phyloP scores from a whole-genome alignment of 805 yeast species.

The Saccharomyces jurei region DNA sequence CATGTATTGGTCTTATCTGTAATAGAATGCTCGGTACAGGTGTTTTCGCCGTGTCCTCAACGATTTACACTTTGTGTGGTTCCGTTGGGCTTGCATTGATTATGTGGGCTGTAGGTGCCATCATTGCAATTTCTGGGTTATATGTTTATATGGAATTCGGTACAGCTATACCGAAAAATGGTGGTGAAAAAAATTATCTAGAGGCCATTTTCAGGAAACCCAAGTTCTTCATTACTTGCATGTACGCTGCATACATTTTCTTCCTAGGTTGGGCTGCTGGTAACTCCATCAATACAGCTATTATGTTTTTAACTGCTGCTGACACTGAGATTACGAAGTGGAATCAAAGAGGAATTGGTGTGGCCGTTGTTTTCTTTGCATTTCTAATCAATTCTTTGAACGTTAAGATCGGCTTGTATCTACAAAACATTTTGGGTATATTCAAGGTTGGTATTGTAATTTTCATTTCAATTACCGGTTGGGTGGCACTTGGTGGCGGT shows the following conservation, averaged over 20 bases:
- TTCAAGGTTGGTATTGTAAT: conserved; percentile 66
- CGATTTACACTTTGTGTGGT: conserved; percentile 44
- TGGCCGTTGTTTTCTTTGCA: conserved; percentile 65
- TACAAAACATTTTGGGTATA: conserved; percentile 59
- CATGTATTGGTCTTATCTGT: conserved; percentile 58
- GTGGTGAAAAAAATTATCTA: conserved; percentile 79
- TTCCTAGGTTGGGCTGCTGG: conserved; percentile 83
- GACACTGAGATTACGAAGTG: conserved; percentile 59
- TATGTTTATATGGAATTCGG: conserved; percentile 78
- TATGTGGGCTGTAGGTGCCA: conserved; percentile 68
- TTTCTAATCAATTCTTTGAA: conserved; percentile 53
- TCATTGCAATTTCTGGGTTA: conserved; percentile 57
- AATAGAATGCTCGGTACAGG: conserved; percentile 73
- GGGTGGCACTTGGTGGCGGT: conserved; percentile 77
- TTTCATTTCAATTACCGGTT: conserved; percentile 67
- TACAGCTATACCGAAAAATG: conserved; percentile 67
- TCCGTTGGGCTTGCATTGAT: conserved; percentile 66
- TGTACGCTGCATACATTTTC: conserved; percentile 64
- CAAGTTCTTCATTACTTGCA: conserved; percentile 53
- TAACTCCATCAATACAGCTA: conserved; percentile 73
- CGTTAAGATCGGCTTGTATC: conserved; percentile 56
- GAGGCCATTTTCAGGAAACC: conserved; percentile 67
- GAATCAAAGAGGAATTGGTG: conserved; percentile 71
- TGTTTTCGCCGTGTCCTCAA: conserved; percentile 62
- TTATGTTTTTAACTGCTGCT: conserved; percentile 68